Evolutionary conservation across 176 grass and related monocot species (phyloP).

Genomic region (Aegilops sharonensis): DNA sequence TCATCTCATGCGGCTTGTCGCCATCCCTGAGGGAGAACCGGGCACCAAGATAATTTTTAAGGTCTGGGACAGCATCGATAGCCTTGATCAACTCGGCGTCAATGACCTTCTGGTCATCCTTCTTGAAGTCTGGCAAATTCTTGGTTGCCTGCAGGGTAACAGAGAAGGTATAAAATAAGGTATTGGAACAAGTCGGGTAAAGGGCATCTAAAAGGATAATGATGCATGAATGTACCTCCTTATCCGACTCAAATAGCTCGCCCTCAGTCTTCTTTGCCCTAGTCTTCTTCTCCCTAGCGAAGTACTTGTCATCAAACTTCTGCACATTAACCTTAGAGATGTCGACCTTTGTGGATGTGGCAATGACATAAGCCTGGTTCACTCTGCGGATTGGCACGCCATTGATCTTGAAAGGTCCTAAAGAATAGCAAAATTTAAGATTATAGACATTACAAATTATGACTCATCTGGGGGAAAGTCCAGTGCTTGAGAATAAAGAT

Average conservation of each 20-base stretch:
- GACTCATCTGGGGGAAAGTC: neutral
- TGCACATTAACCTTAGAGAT: conserved; percentile 60
- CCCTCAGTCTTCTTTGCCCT: conserved; percentile 77
- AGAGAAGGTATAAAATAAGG: neutral
- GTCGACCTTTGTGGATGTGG: conserved; percentile 85
- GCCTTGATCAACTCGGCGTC: conserved; percentile 64
- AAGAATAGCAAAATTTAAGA: neutral
- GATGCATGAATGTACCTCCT: conserved; percentile 44
- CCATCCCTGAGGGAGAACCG: conserved; percentile 84
- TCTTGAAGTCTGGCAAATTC: conserved; percentile 66
- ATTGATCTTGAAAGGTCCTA: conserved; percentile 96
- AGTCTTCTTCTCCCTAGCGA: conserved; percentile 77
- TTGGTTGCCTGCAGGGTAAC: conserved; percentile 41
- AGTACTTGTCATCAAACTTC: conserved; percentile 90
- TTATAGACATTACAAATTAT: neutral
- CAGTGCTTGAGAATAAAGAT: neutral
- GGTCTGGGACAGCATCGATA: conserved; percentile 69
- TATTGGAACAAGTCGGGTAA: neutral
- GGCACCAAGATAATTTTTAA: conserved; percentile 69
- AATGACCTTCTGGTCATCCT: conserved; percentile 81
- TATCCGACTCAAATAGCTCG: conserved; percentile 81
- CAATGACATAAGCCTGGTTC: conserved; percentile 78
- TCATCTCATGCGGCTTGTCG: conserved; percentile 84
- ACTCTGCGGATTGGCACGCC: conserved; percentile 86
- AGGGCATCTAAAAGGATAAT: neutral